Evolutionary conservation across 176 grass and related monocot species (phyloP).

Genomic region (Rhynchospora pubera): DNA sequence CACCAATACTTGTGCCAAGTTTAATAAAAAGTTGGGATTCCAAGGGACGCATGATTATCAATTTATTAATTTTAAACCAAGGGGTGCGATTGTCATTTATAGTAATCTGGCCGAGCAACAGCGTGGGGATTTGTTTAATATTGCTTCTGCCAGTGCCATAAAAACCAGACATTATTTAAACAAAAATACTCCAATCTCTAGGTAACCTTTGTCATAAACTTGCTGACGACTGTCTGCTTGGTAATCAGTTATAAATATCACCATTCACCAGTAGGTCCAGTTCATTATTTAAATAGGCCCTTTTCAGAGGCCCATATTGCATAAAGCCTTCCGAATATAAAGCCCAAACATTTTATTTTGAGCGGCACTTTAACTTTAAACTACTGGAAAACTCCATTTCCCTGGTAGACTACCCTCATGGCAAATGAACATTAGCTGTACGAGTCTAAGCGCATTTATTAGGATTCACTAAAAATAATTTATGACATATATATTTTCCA

Average conservation of each 20-base stretch:
- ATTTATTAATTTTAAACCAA: not conserved
- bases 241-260: not conserved
- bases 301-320: not conserved
- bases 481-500: not conserved
- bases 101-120: not conserved
- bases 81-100: not conserved
- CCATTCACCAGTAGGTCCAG: not conserved
- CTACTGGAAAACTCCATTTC: not conserved
- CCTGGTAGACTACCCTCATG: not conserved
- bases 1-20: not conserved
- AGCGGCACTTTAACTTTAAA: not conserved
- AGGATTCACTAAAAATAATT: too few relatives aligned
- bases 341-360: not conserved
- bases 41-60: not conserved
- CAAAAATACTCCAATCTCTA: conserved; percentile 8
- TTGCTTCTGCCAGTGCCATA: not conserved
- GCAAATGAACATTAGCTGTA: not conserved
- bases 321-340: not conserved
- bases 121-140: conserved; percentile 14
- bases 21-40: not conserved
- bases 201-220: conserved; percentile 8
- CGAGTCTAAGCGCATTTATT: not conserved
- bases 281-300: not conserved
- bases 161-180: conserved; percentile 3
- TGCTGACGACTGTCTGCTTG: not conserved